Base-by-base conservation (phyloP, 2,329 filamentous ascomycete genomes). In the Neocatenulostroma microsporum region DNA sequence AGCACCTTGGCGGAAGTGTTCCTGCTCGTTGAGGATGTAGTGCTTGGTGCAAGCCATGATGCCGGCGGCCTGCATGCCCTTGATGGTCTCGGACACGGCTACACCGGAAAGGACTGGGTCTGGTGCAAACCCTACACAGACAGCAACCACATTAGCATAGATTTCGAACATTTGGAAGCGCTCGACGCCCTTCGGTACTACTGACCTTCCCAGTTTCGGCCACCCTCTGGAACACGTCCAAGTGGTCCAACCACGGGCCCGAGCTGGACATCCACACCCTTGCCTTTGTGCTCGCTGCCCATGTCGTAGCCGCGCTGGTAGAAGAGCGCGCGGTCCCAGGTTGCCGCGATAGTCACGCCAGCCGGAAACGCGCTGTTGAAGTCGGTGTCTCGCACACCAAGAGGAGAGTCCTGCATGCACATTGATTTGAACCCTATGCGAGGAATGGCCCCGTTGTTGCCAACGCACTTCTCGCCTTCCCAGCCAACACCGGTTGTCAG, bases 401-500 rank as follows among this genome's bases (percentile, higher is more conserved):
- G 68, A 5, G 87, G 87, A 3, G 82, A 80, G 56, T 94, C 88
- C 53, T 94, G 86, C 68, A 91, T 66, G 59, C 88, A 95, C n/a
- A 94, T 66, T 18, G 78, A 70, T 48, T 73, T 77, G 49, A 87
- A 73, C 9, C 79, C 80, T 4, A 87, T 64, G 24, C 81, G 73
- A 12, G 82, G 82, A 28, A 87, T 70, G 5, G 80, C 67, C 26
- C 84, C 84, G 21, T 56, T 60, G 49, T 91, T 81, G 42, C 87
- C 87, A 10, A 94, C 85, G 50, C 85, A 91, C 45, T 73, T 70
- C 43, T 84, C 83, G 33, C 74, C 66, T 60, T 72, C 59, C 80
- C 80, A 85, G 28, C 87, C 87, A 46, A 82, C 76, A 60, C 89
- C 89, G 1, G 88, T 95, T 3, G 89, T 96, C 46, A 98, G 61